Base-by-base conservation (phyloP, 305 asterid species). In the Plantago rigida region DNA sequence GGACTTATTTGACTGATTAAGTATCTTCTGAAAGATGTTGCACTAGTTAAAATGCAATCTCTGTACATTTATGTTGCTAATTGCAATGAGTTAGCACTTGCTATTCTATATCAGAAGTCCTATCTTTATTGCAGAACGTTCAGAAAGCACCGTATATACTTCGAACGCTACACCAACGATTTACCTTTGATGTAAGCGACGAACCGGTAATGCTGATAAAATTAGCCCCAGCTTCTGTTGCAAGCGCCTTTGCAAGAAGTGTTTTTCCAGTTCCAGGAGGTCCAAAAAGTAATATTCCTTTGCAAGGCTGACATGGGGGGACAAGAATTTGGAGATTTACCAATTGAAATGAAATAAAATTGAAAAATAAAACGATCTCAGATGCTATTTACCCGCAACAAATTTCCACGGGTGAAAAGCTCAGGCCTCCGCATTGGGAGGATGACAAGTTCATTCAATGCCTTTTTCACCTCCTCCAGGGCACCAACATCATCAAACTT, bases 241-340 rank as follows among this genome's bases (percentile, higher is more conserved):
- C 97, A 68, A 89, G 95, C 0, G 99, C 97, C 76, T 92, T 92
- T 3, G 97, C 99, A 62, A 92, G 78, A 73, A 92, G 99, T 52
- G 99, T 92, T 80, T 92, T 92, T 62, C 99, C 99, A 49, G 99
- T 92, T 67, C 99, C 97, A 34, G 99, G 99, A 59, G 97, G 99
- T 9, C 99, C 99, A 71, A 92, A 89, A 51, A 92, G 96, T 74
- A 92, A 80, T 70, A 92, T 82, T 34, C 99, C 99, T 79, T 92
- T 93, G 94, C 96, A 87, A 69, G 99, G 99, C 99, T 93, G 86
- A 75, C 13, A 54, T 1, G 9, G 44, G 44, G 44, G 44, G 44
- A 5, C 10, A 8, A 1, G 10, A 8, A 5, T 1, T 36, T 36
- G 10, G 13, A 50, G 17, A 13, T 53, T 70, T 44, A 72, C 22